phyloP scores from a whole-genome alignment of 257 asterid species.

The Petunia secreta region DNA sequence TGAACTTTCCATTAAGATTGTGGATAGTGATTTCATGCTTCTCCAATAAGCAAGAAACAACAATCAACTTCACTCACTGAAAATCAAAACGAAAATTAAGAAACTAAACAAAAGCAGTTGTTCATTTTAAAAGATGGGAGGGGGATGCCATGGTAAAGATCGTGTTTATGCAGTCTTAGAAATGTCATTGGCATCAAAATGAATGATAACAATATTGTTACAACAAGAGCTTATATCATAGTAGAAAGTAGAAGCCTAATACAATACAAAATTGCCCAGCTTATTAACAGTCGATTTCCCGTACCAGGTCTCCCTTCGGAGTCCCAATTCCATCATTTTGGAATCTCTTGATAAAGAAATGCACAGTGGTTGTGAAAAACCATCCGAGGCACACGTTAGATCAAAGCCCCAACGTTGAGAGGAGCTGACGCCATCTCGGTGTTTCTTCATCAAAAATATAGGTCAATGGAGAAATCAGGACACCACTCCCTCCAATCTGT shows the following conservation, averaged over 20 bases:
- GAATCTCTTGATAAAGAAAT: not conserved
- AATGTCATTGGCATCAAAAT: constrained; percentile 5
- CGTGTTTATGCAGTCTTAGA: not conserved
- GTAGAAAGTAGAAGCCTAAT: not conserved
- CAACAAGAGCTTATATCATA: constrained; percentile 1
- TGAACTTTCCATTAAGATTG: no score
- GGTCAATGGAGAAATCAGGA: constrained; percentile 84
- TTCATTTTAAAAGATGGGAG: no score
- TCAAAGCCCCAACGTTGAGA: constrained; percentile 64
- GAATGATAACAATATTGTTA: constrained; percentile 7
- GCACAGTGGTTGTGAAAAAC: not conserved
- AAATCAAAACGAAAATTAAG: no score
- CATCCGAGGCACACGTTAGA: not conserved
- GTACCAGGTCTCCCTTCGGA: not conserved
- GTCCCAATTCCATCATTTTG: constrained; percentile 7
- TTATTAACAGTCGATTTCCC: not conserved
- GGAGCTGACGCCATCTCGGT: constrained; percentile 94
- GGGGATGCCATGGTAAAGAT: not conserved
- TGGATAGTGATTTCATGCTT: no score
- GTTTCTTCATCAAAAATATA: constrained; percentile 97
- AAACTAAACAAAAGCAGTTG: no score
- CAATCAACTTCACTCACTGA: no score
- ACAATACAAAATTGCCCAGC: not conserved
- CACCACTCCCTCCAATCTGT: constrained; percentile 99
- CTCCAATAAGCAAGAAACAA: no score